Conservation (phyloP, 768 basidiomycete species). For the Mycena galopus region DNA sequence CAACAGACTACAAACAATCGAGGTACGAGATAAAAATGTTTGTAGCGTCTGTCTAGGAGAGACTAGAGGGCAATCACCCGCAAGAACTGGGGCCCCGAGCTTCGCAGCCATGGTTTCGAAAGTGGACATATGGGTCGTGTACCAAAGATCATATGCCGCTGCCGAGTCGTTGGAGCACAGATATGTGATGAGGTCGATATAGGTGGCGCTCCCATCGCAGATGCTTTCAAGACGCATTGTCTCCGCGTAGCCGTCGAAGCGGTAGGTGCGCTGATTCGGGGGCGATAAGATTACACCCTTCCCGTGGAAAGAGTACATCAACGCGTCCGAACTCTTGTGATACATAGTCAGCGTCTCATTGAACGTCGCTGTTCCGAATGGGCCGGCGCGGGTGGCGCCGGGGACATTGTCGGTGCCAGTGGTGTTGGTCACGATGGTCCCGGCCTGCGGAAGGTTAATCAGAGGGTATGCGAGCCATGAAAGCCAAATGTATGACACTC, state of each 20-base stretch:
- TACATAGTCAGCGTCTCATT: background rate
- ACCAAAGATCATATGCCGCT: background rate
- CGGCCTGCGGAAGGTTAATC: background rate
- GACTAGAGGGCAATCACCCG: background rate
- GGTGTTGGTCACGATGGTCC: background rate
- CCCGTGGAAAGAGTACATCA: background rate
- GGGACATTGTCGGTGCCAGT: no score
- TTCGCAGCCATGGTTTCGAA: background rate
- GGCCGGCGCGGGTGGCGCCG: no score
- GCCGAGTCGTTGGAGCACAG: no score
- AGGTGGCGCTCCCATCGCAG: no score
- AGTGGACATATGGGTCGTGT: background rate
- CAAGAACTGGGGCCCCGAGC: background rate
- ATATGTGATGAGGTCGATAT: no score
- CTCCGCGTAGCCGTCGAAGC: background rate
- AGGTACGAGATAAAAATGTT: no score
- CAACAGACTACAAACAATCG: no score
- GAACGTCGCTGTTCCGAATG: background rate
- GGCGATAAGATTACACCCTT: background rate
- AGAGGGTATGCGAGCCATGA: background rate
- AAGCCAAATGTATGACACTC: constrained; percentile 3
- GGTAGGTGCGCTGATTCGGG: background rate
- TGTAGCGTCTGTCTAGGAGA: no score
- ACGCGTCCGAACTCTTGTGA: background rate
- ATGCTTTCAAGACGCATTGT: background rate